Percentiles rank a stretch among this genome's conserved stretches.
These are phyloP conservation scores for Ceriops zippeliana DNA, from an alignment of 345 rosid species.

Conservation along the genomic window DNA sequence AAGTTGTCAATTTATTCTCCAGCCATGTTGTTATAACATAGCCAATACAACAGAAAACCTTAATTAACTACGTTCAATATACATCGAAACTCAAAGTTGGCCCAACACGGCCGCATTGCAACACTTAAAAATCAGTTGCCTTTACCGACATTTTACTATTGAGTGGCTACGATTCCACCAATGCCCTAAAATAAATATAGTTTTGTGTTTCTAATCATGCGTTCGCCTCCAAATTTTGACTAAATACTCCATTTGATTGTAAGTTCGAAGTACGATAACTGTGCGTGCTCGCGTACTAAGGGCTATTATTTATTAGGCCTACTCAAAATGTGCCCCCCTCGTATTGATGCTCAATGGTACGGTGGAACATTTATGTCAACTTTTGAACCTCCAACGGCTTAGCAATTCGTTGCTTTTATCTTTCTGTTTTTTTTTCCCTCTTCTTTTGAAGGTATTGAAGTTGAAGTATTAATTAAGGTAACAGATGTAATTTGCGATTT, in stretches of 20 bases:
- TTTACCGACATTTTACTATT: slow-evolving; percentile 10
- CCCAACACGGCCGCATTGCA: not conserved
- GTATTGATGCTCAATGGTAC: not conserved
- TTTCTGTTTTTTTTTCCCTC: not conserved
- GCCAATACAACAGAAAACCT: not conserved
- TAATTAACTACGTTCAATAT: not conserved
- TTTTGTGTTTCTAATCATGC: slow-evolving; percentile 26
- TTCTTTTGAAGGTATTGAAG: not conserved
- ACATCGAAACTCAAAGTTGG: not conserved
- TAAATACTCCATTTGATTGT: slow-evolving; percentile 3
- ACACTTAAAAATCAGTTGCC: not conserved
- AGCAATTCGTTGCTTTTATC: not conserved
- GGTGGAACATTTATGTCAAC: slow-evolving; percentile 2
- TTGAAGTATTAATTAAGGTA: not conserved
- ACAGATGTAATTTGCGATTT: too few relatives aligned
- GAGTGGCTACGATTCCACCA: slow-evolving; percentile 37
- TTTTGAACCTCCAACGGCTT: not conserved
- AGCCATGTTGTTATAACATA: not conserved
- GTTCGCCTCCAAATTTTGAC: slow-evolving; percentile 35
- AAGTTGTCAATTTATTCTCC: not conserved
- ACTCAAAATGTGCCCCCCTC: not conserved
- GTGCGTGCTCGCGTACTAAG: slow-evolving; percentile 36
- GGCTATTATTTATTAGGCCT: slow-evolving; percentile 19
- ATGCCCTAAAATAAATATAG: slow-evolving; percentile 11
- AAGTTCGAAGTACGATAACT: not conserved